Percentiles rank a stretch among this genome's conserved stretches.
phyloP scores from a whole-genome alignment of 2,329 filamentous ascomycete genomes.

The Penicillium digitatum region DNA sequence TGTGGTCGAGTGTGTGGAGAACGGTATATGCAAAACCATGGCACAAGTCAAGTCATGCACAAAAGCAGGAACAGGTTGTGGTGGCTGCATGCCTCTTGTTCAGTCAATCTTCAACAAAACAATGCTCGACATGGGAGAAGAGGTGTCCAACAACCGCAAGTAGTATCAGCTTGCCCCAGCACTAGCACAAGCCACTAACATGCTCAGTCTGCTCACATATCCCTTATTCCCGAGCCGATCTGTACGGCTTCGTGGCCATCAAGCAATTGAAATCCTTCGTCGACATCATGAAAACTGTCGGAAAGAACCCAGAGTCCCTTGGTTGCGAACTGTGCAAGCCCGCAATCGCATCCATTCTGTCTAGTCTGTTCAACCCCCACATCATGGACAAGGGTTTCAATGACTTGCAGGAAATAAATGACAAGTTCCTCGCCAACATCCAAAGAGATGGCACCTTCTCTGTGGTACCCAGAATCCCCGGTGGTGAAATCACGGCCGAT shows the following conservation, averaged over 20 bases:
- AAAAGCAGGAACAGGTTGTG: slow-evolving; percentile 86
- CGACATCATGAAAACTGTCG: slow-evolving; percentile 74
- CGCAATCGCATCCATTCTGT: slow-evolving; percentile 72
- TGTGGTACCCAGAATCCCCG: slow-evolving; percentile 76
- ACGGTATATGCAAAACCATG: slow-evolving; percentile 74
- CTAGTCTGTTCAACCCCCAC: slow-evolving; percentile 78
- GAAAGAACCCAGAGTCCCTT: slow-evolving; percentile 65
- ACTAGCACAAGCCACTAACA: slow-evolving; percentile 7
- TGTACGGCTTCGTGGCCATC: slow-evolving; percentile 85
- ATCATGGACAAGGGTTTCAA: slow-evolving; percentile 67
- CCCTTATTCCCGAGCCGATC: slow-evolving; percentile 73
- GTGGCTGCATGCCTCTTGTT: slow-evolving; percentile 83
- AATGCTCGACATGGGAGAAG: slow-evolving; percentile 78
- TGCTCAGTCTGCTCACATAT: slow-evolving; percentile 71
- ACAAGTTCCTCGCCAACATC: slow-evolving; percentile 82
- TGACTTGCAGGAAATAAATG: slow-evolving; percentile 86
- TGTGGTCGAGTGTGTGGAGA: slow-evolving; percentile 66
- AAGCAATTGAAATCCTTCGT: slow-evolving; percentile 69
- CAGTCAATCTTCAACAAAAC: slow-evolving; percentile 87
- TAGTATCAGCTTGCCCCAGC: neutral
- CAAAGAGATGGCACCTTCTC: slow-evolving; percentile 89
- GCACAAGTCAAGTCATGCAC: slow-evolving; percentile 83
- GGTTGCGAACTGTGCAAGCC: slow-evolving; percentile 89
- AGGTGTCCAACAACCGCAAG: slow-evolving; percentile 71
- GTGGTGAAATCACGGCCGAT: slow-evolving; percentile 81